Conservation (phyloP, 805 yeast genomes). For the Candida boleticola region DNA sequence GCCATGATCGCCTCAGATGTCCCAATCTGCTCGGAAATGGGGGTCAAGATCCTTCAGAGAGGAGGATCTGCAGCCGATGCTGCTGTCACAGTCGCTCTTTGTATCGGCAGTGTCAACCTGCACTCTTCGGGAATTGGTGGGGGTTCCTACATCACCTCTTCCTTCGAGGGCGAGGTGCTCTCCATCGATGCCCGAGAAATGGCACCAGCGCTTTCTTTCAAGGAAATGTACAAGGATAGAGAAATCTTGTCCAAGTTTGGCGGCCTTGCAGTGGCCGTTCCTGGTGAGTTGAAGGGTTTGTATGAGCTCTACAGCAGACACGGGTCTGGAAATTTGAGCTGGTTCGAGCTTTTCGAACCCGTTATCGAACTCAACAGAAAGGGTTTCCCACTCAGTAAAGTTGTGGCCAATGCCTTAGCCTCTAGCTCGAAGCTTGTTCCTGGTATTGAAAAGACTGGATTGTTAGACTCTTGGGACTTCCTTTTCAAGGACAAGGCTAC, state of each 20-base stretch:
- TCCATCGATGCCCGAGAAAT: slow-evolving; percentile 85
- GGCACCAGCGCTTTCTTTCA: slow-evolving; percentile 67
- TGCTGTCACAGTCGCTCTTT: slow-evolving; percentile 81
- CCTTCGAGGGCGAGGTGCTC: slow-evolving; percentile 43
- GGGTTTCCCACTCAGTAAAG: slow-evolving; percentile 52
- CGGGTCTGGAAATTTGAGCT: slow-evolving; percentile 68
- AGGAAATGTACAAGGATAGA: slow-evolving; percentile 59
- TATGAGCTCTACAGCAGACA: slow-evolving; percentile 56
- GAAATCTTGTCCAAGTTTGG: slow-evolving; percentile 62
- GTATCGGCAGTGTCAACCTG: slow-evolving; percentile 81
- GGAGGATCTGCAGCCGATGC: slow-evolving; percentile 94
- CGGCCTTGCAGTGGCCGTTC: slow-evolving; percentile 85
- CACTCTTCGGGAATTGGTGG: slow-evolving; percentile 93
- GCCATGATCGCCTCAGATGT: slow-evolving; percentile 73
- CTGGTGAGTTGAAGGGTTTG: slow-evolving; percentile 90
- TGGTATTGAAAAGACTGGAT: slow-evolving; percentile 10
- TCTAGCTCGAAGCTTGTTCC: slow-evolving; percentile 29
- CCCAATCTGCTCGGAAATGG: slow-evolving; percentile 61
- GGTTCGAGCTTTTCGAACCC: slow-evolving; percentile 76
- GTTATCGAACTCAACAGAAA: slow-evolving; percentile 60
- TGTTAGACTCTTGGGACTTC: slow-evolving; percentile 53
- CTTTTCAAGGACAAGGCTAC: slow-evolving; percentile 35
- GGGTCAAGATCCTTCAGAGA: slow-evolving; percentile 47
- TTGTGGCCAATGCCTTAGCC: slow-evolving; percentile 26
- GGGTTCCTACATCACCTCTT: slow-evolving; percentile 67